These are phyloP conservation scores for Plantago elongata DNA, from an alignment of 257 asterid genomes.

Conservation along the genomic window DNA sequence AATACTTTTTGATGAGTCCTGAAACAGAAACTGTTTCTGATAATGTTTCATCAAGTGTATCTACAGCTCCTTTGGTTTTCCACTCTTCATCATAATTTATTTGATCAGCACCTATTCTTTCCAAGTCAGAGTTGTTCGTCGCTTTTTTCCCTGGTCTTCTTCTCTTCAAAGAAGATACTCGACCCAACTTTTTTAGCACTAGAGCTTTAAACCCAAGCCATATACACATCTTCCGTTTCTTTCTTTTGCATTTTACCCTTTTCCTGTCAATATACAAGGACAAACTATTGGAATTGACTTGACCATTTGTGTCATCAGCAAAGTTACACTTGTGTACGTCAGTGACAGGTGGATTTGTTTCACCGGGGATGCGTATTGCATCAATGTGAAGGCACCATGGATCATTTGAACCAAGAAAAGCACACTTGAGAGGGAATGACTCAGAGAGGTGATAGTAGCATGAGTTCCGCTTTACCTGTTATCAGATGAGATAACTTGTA, in stretches of 20 bases:
- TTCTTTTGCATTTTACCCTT: constrained; percentile 16
- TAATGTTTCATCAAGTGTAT: constrained; percentile 29
- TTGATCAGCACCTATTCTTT: constrained; percentile 8
- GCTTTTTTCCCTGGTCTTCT: constrained; percentile 17
- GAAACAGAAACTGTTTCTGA: constrained; percentile 52
- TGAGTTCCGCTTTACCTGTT: constrained; percentile 51
- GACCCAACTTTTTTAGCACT: constrained; percentile 13
- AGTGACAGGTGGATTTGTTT: constrained; percentile 9
- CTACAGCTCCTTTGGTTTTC: constrained; percentile 13
- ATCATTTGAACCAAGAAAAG: constrained; percentile 29
- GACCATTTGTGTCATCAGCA: constrained; percentile 11
- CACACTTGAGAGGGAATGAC: constrained; percentile 49
- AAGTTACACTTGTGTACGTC: constrained; percentile 12
- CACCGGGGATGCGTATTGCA: constrained; percentile 15
- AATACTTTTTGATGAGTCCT: constrained; percentile 55
- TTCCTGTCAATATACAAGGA: neutral
- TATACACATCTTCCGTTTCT: constrained; percentile 23
- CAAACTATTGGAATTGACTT: constrained; percentile 8
- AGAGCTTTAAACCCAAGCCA: constrained; percentile 15
- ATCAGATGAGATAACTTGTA: neutral
- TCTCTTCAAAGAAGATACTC: constrained; percentile 14
- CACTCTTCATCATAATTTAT: constrained; percentile 5
- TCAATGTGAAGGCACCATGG: constrained; percentile 43
- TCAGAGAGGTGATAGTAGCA: constrained; percentile 42
- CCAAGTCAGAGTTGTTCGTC: constrained; percentile 8